phyloP scores from a whole-genome alignment of 2,329 filamentous ascomycete species.

The Fusarium sp. region DNA sequence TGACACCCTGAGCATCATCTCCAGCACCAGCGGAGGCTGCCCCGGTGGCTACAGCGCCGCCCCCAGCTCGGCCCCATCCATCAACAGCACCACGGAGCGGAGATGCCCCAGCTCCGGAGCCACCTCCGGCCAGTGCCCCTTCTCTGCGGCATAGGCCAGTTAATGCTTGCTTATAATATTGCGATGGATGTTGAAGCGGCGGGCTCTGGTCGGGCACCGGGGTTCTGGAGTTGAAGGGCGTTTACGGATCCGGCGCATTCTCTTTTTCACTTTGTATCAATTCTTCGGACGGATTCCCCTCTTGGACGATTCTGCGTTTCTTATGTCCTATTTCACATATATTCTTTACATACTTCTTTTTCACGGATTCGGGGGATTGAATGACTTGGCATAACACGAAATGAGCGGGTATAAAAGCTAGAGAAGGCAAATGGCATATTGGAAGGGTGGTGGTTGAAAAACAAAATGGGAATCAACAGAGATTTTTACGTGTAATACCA shows the following conservation, averaged over 20 bases:
- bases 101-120: slow-evolving; percentile 37
- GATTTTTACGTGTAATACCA: slow-evolving; percentile 26
- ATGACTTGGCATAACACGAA: slow-evolving; percentile 27
- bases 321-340: slow-evolving; percentile 9
- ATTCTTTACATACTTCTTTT: neutral
- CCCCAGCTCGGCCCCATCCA: slow-evolving; percentile 26
- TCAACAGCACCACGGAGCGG: slow-evolving; percentile 21
- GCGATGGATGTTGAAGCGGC: neutral
- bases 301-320: slow-evolving; percentile 9
- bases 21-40: slow-evolving; percentile 25
- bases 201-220: slow-evolving; percentile 11
- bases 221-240: slow-evolving; percentile 26
- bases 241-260: slow-evolving; percentile 23
- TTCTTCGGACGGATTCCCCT: slow-evolving; percentile 10
- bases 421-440: slow-evolving; percentile 6
- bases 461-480: slow-evolving; percentile 25
- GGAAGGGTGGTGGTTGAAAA: slow-evolving; percentile 5
- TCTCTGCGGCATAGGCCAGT: slow-evolving; percentile 16
- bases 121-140: slow-evolving; percentile 26
- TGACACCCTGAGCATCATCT: slow-evolving; percentile 45
- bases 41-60: slow-evolving; percentile 18
- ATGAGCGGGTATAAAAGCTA: slow-evolving; percentile 29
- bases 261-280: slow-evolving; percentile 2
- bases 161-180: neutral
- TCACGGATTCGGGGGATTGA: neutral